Percentiles rank a stretch among this genome's conserved stretches.
phyloP scores from a whole-genome alignment of 1,139 yeast species.

The Lodderomyces beijingensis region DNA sequence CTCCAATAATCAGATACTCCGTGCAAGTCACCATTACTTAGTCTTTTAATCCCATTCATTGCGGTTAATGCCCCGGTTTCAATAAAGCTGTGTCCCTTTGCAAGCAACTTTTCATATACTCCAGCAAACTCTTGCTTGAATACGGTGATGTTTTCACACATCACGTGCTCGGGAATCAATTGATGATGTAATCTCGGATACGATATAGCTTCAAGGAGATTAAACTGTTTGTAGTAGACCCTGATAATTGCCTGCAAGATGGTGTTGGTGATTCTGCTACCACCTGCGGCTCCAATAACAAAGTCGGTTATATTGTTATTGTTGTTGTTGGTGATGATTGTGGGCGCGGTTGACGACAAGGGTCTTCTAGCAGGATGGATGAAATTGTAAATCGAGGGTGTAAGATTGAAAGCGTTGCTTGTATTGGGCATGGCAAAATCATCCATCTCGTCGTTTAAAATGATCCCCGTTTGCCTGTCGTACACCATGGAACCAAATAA shows the following conservation, averaged over 20 bases:
- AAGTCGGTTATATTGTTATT: constrained; percentile 50
- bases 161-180: constrained; percentile 65
- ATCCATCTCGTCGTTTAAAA: constrained; percentile 91
- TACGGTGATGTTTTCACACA: constrained; percentile 50
- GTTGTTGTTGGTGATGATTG: constrained; percentile 50
- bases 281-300: constrained; percentile 92
- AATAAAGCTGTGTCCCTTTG: constrained; percentile 26
- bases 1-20: constrained; percentile 48
- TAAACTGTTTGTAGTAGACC: constrained; percentile 49
- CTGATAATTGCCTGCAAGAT: constrained; percentile 77
- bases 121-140: constrained; percentile 22
- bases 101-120: constrained; percentile 14
- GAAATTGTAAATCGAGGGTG: constrained; percentile 77
- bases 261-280: constrained; percentile 83
- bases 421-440: constrained; percentile 78
- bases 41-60: constrained; percentile 38
- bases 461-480: constrained; percentile 76
- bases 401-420: constrained; percentile 72
- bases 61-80: constrained; percentile 39
- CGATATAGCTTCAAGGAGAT: constrained; percentile 65
- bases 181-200: constrained; percentile 89
- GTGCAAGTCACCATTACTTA: constrained; percentile 15
- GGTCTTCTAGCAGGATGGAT: constrained; percentile 78
- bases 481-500: constrained; percentile 78
- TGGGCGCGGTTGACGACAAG: constrained; percentile 77